These are phyloP conservation scores for Podospora anserina DNA, from an alignment of 495 filamentous ascomycete genomes.

Conservation along the genomic window DNA sequence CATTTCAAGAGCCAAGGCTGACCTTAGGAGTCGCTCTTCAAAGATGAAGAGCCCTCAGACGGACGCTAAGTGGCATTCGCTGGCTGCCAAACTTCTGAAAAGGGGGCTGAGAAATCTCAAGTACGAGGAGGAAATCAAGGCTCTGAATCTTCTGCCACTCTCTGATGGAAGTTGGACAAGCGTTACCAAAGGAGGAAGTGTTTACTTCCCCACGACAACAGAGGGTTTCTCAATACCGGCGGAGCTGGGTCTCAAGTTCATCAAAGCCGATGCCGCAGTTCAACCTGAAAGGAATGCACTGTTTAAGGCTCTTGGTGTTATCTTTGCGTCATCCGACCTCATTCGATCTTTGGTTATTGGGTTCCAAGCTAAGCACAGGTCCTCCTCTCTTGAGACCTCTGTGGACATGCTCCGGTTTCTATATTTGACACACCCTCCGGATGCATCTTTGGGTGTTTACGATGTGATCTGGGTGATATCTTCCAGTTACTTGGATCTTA, in stretches of 20 bases:
- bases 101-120: background rate
- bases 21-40: conserved; percentile 12
- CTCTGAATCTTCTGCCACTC: conserved; percentile 6
- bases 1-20: conserved; percentile 7
- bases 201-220: conserved; percentile 11
- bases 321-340: background rate
- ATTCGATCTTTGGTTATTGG: background rate
- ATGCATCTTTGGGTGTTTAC: background rate
- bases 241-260: conserved; percentile 20
- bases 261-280: conserved; percentile 13
- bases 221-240: conserved; percentile 25
- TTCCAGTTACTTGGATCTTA: no score
- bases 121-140: background rate
- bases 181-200: background rate
- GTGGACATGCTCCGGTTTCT: conserved; percentile 8
- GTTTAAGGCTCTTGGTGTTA: conserved; percentile 29
- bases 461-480: no score
- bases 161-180: conserved; percentile 4
- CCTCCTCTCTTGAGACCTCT: background rate
- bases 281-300: conserved; percentile 21
- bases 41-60: conserved; percentile 15
- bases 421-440: background rate
- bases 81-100: conserved; percentile 11
- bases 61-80: conserved; percentile 21
- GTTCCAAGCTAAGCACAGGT: background rate